Evolutionary conservation across 805 yeast genomes (phyloP), one percentile per base, ranked within the genome.

Genomic region (Cyberlindnera suaveolens): DNA sequence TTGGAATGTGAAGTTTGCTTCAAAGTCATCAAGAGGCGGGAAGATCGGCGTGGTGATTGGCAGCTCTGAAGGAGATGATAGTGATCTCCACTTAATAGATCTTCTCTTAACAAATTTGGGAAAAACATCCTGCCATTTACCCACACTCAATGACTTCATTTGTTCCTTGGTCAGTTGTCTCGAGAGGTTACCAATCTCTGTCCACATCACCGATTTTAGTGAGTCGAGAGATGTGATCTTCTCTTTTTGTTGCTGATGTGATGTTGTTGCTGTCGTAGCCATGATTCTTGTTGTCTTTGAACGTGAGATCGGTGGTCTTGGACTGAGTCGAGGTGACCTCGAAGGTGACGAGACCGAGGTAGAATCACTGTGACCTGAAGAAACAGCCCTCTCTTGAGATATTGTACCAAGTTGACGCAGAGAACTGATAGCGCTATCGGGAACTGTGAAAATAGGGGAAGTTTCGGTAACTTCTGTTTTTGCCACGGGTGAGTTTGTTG

Each of bases 81-180:
- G 71, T 0, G 98, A 90, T 41, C 87, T 77, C 99, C 99, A 93
- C 57, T 90, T 90, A 40, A 90, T 82, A 14, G 81, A 68, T 52
- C 77, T 76, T 42, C 85, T 69, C 41, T 74, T 78, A 14, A 82
- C 78, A 35, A 77, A 75, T 13, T 75, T 74, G 0, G 98, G 96
- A 53, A 87, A 87, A 1, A 89, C 95, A 62, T 85, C 88, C 43
- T 81, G 81, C 99, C 99, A 93, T 45, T 95, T 75, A 6, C 95
- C 91, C 36, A 78, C 80, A n/a, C 79, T 72, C 8, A 80, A 66
- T 43, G 77, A 72, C 10, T 74, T 72, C 14, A 82, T 65, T 8
- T 77, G 64, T 40, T 78, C 82, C 3, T 72, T 65, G 29, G 74
- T 71, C 5, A 77, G 67, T 6, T 82, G 81, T 45, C 76, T 75